Base-by-base conservation (phyloP, 2,329 filamentous ascomycete genomes). In the Colletotrichum sp. region DNA sequence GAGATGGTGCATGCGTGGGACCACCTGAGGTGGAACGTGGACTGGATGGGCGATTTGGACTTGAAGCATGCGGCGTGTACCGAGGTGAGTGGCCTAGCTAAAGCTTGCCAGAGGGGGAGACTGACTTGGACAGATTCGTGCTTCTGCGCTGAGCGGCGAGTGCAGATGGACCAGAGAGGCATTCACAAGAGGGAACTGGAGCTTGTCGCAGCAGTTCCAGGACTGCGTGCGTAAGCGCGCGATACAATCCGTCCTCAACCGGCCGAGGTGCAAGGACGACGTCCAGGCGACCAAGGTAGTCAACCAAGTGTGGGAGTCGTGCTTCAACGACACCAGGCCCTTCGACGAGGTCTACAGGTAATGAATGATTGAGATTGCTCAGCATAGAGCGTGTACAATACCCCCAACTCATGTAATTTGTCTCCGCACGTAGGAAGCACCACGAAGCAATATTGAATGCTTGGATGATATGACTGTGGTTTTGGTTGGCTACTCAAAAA, bases 1-100 rank as follows among this genome's bases (percentile, higher is more conserved):
- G 97, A 99, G 87, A 98, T 99, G 95, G 94, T 99, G 69, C 97
- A 99, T 84, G 96, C 96, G 2, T 98, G 96, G 89, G 97, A 99
- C 83, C 94, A 98, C 83, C 82, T 98, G 80, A 88, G 96, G 78
- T 99, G 95, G 88, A 97, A 98, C 85, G 93, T 98, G 60, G 94
- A 98, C 82, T 95, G 94, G 87, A 85, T 87, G n/a, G 91, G 89
- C 6, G 88, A 90, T 80, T 94, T 87, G 87, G 88, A 95, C 83
- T 83, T 99, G 85, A 92, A 93, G 83, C 97, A 99, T 86, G 95
- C 96, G 44, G 97, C 97, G 71, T 99, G 97, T 84, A 94, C 96
- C 72, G 97, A 99, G 93, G 95, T 96, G 85, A 78, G 75, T 39
- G 22, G 19, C 22, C 6, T 16, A 3, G 3, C 3, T 19, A 30